phyloP scores from a whole-genome alignment of 2,329 filamentous ascomycete genomes.

The Sporothrix protearum region DNA sequence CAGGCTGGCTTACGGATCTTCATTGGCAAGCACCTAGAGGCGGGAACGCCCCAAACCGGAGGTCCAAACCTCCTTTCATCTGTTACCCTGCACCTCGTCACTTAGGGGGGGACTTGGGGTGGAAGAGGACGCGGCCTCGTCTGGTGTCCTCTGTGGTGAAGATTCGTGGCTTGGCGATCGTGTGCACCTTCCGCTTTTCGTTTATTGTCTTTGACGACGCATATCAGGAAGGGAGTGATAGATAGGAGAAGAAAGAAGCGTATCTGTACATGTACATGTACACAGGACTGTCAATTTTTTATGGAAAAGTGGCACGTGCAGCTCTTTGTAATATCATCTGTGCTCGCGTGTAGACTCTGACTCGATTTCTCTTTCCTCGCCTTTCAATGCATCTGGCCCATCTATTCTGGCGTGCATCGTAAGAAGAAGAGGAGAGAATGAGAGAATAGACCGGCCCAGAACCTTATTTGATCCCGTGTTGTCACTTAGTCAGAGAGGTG shows the following conservation, averaged over 20 bases:
- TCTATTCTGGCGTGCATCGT: neutral
- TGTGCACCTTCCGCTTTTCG: neutral
- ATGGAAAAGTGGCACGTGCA: neutral
- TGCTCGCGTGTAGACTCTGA: no score
- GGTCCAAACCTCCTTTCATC: neutral
- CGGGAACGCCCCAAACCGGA: neutral
- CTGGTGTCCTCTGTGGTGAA: neutral
- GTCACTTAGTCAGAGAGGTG: neutral
- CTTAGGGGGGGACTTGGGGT: neutral
- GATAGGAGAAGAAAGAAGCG: neutral
- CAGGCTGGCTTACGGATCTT: neutral
- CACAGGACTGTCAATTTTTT: neutral
- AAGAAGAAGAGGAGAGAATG: neutral
- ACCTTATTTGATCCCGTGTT: neutral
- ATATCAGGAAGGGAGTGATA: neutral
- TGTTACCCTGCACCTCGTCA: neutral
- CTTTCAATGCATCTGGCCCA: neutral
- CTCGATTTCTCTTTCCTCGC: neutral
- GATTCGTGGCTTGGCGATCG: conserved; percentile 14
- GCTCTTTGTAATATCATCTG: no score
- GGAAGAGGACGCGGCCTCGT: neutral
- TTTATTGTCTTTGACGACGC: neutral
- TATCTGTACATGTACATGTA: neutral
- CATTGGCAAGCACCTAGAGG: neutral
- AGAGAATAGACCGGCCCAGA: conserved; percentile 17